Evolutionary conservation across 768 basidiomycete genomes (phyloP), one percentile per base, ranked within the genome.

Genomic region (Termitomyces sp.): DNA sequence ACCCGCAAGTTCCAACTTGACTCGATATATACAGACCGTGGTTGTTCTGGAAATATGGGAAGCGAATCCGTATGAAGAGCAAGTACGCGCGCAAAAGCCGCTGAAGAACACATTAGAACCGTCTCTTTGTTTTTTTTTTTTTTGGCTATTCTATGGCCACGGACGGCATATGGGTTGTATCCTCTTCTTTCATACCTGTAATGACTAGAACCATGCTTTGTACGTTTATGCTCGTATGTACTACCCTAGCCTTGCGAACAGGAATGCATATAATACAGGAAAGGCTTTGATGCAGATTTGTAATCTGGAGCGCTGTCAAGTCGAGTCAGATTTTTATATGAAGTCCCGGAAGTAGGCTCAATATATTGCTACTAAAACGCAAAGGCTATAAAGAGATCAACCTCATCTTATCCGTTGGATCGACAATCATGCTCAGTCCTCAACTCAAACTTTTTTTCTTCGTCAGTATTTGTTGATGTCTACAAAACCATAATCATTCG

Each of bases 1-100:
- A 16, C 8, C 16, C 17, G 11, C 31, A 6, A 29, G 11, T 6
- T 16, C 32, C 23, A 32, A 35, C 31, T 42, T 49, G 29, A 61
- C 19, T 27, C 23, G 41, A 45, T 38, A 10, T 45, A 78, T 43
- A 19, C 19, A 55, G 71, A 37, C 72, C 72, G 0, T 74, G 71
- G 64, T 53, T 73, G 34, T 74, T 74, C 60, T 73, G 72, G 71
- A 60, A 56, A 25, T 72, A 70, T 52, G 75, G 67, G 5, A 68
- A 63, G 60, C 70, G 73, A 47, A 83, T 87, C 47, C 75, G 84
- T 10, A 70, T 69, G 61, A 67, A 67, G n/a, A 85, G 83, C 60
- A 73, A 68, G 34, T 75, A 77, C 62, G 76, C 79, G 3, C 67
- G 61, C 3, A 69, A 70, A 51, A 25, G 25, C 37, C 37, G 7